Conservation (phyloP, 768 basidiomycete genomes). For the Terana coerulea region DNA sequence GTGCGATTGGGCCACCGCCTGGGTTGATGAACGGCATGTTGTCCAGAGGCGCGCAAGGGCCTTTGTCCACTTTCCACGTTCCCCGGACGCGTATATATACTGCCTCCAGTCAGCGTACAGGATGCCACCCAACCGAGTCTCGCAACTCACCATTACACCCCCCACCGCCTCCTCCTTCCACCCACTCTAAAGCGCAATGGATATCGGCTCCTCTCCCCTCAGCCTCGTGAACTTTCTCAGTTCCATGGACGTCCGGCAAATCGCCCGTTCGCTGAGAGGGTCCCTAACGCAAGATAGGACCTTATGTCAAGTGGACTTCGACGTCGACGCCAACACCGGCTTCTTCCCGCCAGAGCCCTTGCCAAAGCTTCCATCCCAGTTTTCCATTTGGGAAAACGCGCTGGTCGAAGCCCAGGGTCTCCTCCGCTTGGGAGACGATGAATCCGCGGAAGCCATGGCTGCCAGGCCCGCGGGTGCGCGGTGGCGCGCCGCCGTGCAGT, state of each 20-base stretch:
- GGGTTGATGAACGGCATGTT: background rate
- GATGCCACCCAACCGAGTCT: background rate
- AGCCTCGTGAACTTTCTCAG: constrained; percentile 16
- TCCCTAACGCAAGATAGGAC: constrained; percentile 4
- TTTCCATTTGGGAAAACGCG: constrained; percentile 68
- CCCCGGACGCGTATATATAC: constrained; percentile 1
- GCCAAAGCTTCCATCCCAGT: constrained; percentile 49
- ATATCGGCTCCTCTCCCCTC: constrained; percentile 21
- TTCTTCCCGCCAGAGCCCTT: constrained; percentile 77
- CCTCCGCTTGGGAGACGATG: constrained; percentile 57
- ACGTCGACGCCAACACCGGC: constrained; percentile 62
- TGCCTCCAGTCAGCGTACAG: background rate
- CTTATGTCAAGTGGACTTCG: constrained; percentile 35
- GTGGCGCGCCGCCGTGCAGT: constrained; percentile 64
- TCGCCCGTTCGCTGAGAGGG: constrained; percentile 3
- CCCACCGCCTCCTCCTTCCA: background rate
- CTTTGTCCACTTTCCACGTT: constrained; percentile 6
- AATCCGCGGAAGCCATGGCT: constrained; percentile 40
- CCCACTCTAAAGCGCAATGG: constrained; percentile 8
- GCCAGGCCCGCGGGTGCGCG: constrained; percentile 53
- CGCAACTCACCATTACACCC: background rate
- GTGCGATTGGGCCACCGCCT: constrained; percentile 1
- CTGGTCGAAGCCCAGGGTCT: constrained; percentile 49
- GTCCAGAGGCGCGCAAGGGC: background rate
- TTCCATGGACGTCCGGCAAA: background rate